Conservation (phyloP, 129 eudicot genomes). For the Smallanthus sonchifolius region DNA sequence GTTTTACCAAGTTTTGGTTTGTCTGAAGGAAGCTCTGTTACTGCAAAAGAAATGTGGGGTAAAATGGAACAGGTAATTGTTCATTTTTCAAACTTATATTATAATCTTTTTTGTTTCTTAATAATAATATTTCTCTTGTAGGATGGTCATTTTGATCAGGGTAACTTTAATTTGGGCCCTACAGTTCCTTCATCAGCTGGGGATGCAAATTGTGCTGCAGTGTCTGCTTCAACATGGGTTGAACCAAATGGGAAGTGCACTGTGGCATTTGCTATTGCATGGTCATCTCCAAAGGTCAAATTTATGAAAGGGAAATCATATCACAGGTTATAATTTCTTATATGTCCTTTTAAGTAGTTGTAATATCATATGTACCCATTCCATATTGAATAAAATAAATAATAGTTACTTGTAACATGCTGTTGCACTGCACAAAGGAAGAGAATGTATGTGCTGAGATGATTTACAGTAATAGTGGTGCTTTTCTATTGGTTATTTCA, state of each 20-base stretch:
- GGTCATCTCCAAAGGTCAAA: slow-evolving; percentile 93
- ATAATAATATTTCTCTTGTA: slow-evolving; percentile 22
- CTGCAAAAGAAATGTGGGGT: slow-evolving; percentile 96
- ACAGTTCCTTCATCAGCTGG: slow-evolving; percentile 88
- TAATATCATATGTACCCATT: not conserved
- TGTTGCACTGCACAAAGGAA: not conserved
- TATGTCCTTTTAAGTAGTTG: not conserved
- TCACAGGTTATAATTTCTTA: slow-evolving; percentile 48
- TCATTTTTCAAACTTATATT: not conserved
- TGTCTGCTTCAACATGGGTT: slow-evolving; percentile 93
- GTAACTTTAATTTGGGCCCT: slow-evolving; percentile 61
- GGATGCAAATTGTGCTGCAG: slow-evolving; percentile 97
- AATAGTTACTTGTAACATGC: not conserved
- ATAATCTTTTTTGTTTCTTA: not conserved
- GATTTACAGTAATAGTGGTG: not conserved
- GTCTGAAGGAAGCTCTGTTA: slow-evolving; percentile 66
- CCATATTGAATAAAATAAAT: too few relatives aligned
- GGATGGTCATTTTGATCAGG: slow-evolving; percentile 88
- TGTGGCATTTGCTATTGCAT: slow-evolving; percentile 85
- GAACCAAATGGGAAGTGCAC: slow-evolving; percentile 98
- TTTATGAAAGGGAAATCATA: slow-evolving; percentile 89
- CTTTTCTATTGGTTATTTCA: not conserved
- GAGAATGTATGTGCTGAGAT: not conserved
- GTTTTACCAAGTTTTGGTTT: slow-evolving; percentile 89
- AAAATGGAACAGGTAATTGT: slow-evolving; percentile 74